A percentile compares a stretch with the other conserved stretches of the same genome.
These are phyloP conservation scores for Amanita exitialis DNA, from an alignment of 768 basidiomycete genomes.

Conservation along the genomic window DNA sequence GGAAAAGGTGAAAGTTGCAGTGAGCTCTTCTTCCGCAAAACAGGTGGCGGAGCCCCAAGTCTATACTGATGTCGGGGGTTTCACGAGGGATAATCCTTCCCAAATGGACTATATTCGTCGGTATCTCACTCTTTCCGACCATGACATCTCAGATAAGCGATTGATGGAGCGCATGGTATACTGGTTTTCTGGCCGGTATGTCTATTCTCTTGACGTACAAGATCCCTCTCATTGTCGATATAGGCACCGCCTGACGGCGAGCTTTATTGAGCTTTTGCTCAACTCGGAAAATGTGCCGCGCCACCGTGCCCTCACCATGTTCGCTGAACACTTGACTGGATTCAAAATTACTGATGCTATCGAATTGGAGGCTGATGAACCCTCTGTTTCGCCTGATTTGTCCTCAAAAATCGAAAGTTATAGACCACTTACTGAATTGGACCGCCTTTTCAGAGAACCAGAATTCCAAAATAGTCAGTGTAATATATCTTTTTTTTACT, in stretches of 20 bases:
- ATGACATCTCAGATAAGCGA: background rate
- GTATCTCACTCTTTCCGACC: background rate
- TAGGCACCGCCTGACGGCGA: background rate
- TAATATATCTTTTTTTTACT: too few relatives aligned
- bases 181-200: too few relatives aligned
- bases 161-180: background rate
- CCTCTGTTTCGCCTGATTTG: too few relatives aligned
- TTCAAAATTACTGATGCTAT: conserved; percentile 1
- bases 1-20: background rate
- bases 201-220: too few relatives aligned
- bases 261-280: too few relatives aligned
- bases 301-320: background rate
- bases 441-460: background rate
- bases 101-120: background rate
- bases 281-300: too few relatives aligned
- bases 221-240: background rate
- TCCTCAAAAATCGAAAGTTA: background rate
- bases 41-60: too few relatives aligned
- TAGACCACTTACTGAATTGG: background rate
- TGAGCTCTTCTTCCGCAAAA: background rate
- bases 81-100: background rate
- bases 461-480: too few relatives aligned
- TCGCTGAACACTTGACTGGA: background rate
- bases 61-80: background rate
- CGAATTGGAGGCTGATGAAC: too few relatives aligned